Conservation (phyloP, 345 rosid species). For the Nephelium lappaceum region DNA sequence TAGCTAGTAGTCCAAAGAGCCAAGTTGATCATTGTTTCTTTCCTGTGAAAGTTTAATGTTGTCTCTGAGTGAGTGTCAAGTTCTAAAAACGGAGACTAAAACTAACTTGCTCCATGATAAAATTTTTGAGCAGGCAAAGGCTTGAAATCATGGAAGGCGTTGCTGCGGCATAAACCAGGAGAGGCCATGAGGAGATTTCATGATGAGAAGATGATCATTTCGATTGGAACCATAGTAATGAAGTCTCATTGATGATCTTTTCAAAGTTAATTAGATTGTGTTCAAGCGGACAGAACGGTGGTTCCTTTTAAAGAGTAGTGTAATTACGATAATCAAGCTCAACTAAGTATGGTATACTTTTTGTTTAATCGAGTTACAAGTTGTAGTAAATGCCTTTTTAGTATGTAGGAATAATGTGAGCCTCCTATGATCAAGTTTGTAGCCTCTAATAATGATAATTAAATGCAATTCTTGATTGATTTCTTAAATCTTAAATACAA, state of each 20-base stretch:
- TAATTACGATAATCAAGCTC: background rate
- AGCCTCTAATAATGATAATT: no score
- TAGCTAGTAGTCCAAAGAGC: background rate
- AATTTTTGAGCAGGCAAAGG: slow-evolving; percentile 41
- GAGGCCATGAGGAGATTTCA: background rate
- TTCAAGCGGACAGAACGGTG: slow-evolving; percentile 9
- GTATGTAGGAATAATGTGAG: background rate
- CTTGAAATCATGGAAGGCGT: slow-evolving; percentile 10
- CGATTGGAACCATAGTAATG: slow-evolving; percentile 2
- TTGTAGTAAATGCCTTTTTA: background rate
- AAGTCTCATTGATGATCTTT: background rate
- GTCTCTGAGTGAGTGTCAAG: background rate
- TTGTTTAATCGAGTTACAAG: no score
- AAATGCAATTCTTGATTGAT: no score
- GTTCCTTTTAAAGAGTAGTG: slow-evolving; percentile 7
- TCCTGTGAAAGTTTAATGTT: background rate
- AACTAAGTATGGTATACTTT: no score
- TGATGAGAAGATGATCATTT: background rate
- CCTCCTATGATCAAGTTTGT: no score
- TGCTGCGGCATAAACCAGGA: background rate
- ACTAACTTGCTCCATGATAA: background rate
- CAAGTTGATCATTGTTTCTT: slow-evolving; percentile 1
- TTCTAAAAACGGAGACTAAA: background rate
- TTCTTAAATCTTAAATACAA: no score
- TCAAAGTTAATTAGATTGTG: background rate